Base-by-base conservation (phyloP, 2,329 filamentous ascomycete species). In the Chaetomium strumarium region DNA sequence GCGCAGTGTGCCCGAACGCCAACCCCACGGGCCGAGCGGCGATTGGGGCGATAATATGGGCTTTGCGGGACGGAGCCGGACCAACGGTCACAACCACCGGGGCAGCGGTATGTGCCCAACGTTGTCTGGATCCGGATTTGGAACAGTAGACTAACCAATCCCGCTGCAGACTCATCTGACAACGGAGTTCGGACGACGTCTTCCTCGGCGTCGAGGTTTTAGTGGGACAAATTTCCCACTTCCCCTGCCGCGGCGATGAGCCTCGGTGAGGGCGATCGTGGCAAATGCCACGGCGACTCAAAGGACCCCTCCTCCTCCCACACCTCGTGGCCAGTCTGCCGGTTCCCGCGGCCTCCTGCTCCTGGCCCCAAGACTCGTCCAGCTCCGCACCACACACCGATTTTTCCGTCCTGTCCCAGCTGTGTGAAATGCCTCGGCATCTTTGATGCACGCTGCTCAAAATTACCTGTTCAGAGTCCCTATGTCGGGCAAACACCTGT, bases 81-180 rank as follows among this genome's bases (percentile, higher is more conserved):
- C 76, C 49, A 83, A 81, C 60, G 82, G 82, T 19, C 82, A 85
- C 63, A 75, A 77, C 66, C 77, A 80, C 58, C 75, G 81, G 55
- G 76, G 79, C 51, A 85, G 81, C 66, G 81, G 79, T 80, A 70
- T 68, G 77, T 72, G n/a, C 49, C 34, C 20, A 14, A 14, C 33
- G 20, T 37, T 7, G 16, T 20, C 13, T 7, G 7, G 19, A 42
- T 42, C 33, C 10, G 33, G n/a, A 10, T 2, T 13, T 16, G 30
- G n/a, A 40, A 14, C 36, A 17, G 14, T 29, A 39, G 11, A 48
- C 52, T 49, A 41, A 55, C 37, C 20, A 30, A 40, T 7, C 14
- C n/a, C 19, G 9, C 9, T 3, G 19, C 11, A 63, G 62, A 63
- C 49, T 63, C 62, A 11, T 63, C 62, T 13, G 62, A 63, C 36